Evolutionary conservation across 179 eudicot genomes (phyloP).

Genomic region (Nepenthes alata): DNA sequence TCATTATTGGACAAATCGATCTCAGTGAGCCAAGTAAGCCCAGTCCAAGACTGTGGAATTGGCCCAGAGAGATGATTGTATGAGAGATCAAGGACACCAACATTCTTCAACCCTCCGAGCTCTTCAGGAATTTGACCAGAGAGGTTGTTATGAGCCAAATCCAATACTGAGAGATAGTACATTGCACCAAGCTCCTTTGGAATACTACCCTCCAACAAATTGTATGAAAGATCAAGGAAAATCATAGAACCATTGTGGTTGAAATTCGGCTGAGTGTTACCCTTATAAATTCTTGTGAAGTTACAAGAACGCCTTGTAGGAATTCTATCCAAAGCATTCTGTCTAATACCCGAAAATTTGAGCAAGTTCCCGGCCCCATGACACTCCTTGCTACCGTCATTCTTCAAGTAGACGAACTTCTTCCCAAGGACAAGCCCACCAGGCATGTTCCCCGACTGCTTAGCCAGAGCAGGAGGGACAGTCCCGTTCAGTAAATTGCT

Average conservation of each 20-base stretch:
- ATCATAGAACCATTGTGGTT: slow-evolving; percentile 85
- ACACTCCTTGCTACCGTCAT: slow-evolving; percentile 62
- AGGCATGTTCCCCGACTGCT: slow-evolving; percentile 73
- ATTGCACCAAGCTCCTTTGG: slow-evolving; percentile 79
- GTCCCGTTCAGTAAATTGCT: slow-evolving; percentile 57
- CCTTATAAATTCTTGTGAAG: slow-evolving; percentile 53
- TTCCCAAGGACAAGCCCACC: slow-evolving; percentile 59
- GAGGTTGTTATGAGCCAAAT: slow-evolving; percentile 69
- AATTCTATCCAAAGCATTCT: slow-evolving; percentile 40
- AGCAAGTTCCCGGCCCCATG: slow-evolving; percentile 90
- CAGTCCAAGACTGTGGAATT: slow-evolving; percentile 50
- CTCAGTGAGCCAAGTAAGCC: slow-evolving; percentile 52
- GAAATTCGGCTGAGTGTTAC: slow-evolving; percentile 62
- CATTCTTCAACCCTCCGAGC: slow-evolving; percentile 50
- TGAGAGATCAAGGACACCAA: slow-evolving; percentile 68
- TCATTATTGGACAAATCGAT: slow-evolving; percentile 66
- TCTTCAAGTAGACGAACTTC: slow-evolving; percentile 58
- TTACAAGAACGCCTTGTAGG: slow-evolving; percentile 50
- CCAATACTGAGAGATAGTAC: slow-evolving; percentile 56
- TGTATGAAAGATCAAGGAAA: slow-evolving; percentile 70
- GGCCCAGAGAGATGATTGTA: slow-evolving; percentile 55
- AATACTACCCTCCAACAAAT: slow-evolving; percentile 55
- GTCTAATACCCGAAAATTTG: slow-evolving; percentile 70
- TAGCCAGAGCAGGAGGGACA: slow-evolving; percentile 55
- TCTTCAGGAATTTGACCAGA: slow-evolving; percentile 70